Conservation (phyloP, 2,329 filamentous ascomycete genomes). For the Neofusicoccum sp. region DNA sequence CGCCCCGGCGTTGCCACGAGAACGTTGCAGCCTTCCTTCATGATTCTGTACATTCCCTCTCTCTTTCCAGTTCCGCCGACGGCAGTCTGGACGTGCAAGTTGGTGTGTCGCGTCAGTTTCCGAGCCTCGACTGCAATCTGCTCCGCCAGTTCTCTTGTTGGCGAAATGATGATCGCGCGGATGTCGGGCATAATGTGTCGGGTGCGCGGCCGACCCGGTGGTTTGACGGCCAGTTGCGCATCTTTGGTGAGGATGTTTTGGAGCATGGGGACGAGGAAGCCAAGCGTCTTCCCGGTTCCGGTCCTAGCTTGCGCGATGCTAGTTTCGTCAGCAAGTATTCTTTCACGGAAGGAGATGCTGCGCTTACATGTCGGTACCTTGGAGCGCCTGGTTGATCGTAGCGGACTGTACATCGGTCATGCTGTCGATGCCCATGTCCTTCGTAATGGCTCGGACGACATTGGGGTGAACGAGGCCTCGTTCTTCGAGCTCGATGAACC, state of each 20-base stretch:
- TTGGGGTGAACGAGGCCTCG: slow-evolving; percentile 57
- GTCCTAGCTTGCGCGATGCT: slow-evolving; percentile 88
- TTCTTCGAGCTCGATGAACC: slow-evolving; percentile 45
- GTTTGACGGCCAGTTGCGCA: slow-evolving; percentile 53
- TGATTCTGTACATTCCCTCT: slow-evolving; percentile 65
- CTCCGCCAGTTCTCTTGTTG: slow-evolving; percentile 62
- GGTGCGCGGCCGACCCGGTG: neutral
- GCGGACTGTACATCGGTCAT: slow-evolving; percentile 93
- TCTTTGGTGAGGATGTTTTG: slow-evolving; percentile 71
- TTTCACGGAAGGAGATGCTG: neutral
- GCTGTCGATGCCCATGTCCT: slow-evolving; percentile 70
- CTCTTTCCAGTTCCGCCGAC: slow-evolving; percentile 87
- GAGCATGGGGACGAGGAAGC: slow-evolving; percentile 82
- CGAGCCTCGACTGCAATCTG: slow-evolving; percentile 70
- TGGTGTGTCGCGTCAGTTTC: slow-evolving; percentile 64
- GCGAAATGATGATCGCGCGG: slow-evolving; percentile 60
- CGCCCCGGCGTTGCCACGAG: slow-evolving; percentile 89
- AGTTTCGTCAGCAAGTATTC: slow-evolving; percentile 21
- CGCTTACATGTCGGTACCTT: slow-evolving; percentile 77
- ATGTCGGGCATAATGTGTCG: slow-evolving; percentile 53
- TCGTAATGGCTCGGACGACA: slow-evolving; percentile 66
- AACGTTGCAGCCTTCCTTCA: slow-evolving; percentile 77
- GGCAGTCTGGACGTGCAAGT: slow-evolving; percentile 70
- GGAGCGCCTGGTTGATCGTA: slow-evolving; percentile 77
- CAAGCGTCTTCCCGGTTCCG: slow-evolving; percentile 93